Conservation (phyloP, 192 early-diverging fungal genomes). For the Entrophospora sp. region DNA sequence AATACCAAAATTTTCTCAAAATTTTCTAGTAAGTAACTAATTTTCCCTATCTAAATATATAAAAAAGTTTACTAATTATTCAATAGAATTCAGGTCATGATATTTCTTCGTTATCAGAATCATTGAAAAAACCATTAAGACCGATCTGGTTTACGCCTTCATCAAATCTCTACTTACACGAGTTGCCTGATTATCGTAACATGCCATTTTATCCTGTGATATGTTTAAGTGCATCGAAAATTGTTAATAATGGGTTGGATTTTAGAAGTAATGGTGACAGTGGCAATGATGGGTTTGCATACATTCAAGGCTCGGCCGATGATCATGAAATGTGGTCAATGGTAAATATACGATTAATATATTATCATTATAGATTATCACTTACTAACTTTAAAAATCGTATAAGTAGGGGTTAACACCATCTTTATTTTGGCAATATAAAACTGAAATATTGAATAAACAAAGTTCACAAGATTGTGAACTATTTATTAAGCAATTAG, state of each 20-base stretch:
- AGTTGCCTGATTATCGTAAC: conserved; percentile 38
- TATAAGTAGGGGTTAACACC: conserved; percentile 46
- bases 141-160: conserved; percentile 77
- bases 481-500: conserved; percentile 25
- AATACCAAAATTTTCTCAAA: conserved; percentile 49
- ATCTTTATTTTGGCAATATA: conserved; percentile 56
- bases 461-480: conserved; percentile 27
- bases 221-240: conserved; percentile 66
- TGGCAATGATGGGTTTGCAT: conserved; percentile 66
- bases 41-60: neutral
- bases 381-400: neutral
- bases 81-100: conserved; percentile 36
- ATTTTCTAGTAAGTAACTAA: conserved; percentile 35
- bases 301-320: conserved; percentile 86
- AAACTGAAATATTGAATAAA: conserved; percentile 24
- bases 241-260: conserved; percentile 38
- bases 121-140: conserved; percentile 58
- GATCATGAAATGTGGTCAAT: conserved; percentile 81
- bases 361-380: neutral
- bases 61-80: neutral
- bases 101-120: conserved; percentile 17
- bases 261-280: no score
- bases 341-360: conserved; percentile 15
- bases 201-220: conserved; percentile 65
- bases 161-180: conserved; percentile 32